Base-by-base conservation (phyloP, 441 rosid species). In the Pelargonium myrrhifolium region DNA sequence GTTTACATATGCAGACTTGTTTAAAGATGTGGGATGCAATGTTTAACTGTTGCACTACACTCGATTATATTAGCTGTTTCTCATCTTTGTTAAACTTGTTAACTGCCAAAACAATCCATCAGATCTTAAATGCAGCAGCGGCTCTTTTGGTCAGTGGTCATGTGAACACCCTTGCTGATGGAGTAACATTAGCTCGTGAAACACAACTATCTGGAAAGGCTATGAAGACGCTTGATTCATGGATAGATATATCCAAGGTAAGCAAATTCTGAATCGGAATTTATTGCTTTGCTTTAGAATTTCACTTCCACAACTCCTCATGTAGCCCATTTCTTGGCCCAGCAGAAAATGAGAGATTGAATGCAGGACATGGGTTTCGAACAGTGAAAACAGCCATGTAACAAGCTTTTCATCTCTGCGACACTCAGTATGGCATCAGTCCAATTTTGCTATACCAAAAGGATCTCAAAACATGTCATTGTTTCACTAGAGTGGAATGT, bases 101-200 rank as follows among this genome's bases (percentile, higher is more conserved):
- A 5, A 9, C 51, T 67, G 49, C 4, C 0, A 4, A 55, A 62
- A 49, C 62, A 49, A 69, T 69, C 28, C 60, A 22, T 65, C 83
- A 94, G 99, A 84, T 92, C 75, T 82, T 95, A 20, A 92, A 90
- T 74, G 93, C 99, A 67, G 99, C 95, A 9, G 96, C 98, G 9
- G 94, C 98, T 51, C 90, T 92, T 7, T 63, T 87, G 66, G 98
- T 95, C 7, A 76, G 89, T 64, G 82, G 87, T 62, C 65, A 7
- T 61, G 96, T 81, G 45, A 70, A 71, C 18, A 83, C 88, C 9
- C 80, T 92, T 10, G 87, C 80, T 17, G 87, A 89, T 69, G 98
- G 97, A 65, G 89, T 95, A 9, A 68, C 65, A 59, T 43, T 90
- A 80, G 98, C 97, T 8, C 88, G 92, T 1, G 89, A 85, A 77